Percentiles rank a stretch among this genome's conserved stretches.
phyloP scores from a whole-genome alignment of 2,329 filamentous ascomycete genomes.

The Pseudogymnoascus sp. region DNA sequence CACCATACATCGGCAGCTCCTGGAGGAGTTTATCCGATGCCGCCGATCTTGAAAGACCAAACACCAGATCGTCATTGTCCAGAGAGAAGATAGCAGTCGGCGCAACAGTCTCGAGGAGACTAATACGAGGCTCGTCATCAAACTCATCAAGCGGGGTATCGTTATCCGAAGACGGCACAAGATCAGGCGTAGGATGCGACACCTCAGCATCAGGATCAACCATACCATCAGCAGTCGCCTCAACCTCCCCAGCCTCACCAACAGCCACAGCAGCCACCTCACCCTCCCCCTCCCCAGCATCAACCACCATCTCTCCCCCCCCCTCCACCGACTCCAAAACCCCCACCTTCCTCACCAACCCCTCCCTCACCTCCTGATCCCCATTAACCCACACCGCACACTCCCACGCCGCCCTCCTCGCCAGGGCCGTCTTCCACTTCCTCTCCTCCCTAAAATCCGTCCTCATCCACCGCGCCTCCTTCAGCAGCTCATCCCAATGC shows the following conservation, averaged over 20 bases:
- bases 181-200: slow-evolving; percentile 53
- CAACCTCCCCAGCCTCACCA: slow-evolving; percentile 25
- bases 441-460: slow-evolving; percentile 91
- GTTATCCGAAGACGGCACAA: slow-evolving; percentile 54
- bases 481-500: slow-evolving; percentile 78
- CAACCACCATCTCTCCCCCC: slow-evolving; percentile 12
- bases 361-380: slow-evolving; percentile 50
- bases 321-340: slow-evolving; percentile 22
- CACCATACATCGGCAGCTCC: slow-evolving; percentile 72
- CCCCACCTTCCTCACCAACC: slow-evolving; percentile 40
- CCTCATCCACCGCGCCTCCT: slow-evolving; percentile 97
- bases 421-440: slow-evolving; percentile 83
- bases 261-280: slow-evolving; percentile 10
- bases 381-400: slow-evolving; percentile 76
- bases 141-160: slow-evolving; percentile 43
- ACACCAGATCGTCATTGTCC: slow-evolving; percentile 73
- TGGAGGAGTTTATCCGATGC: slow-evolving; percentile 68
- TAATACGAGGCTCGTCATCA: slow-evolving; percentile 25
- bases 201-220: slow-evolving; percentile 18
- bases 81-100: slow-evolving; percentile 77
- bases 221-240: slow-evolving; percentile 26
- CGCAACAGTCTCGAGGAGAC: slow-evolving; percentile 39
- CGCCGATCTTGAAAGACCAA: slow-evolving; percentile 65
- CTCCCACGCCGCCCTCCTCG: slow-evolving; percentile 69
- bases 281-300: slow-evolving; percentile 17